Base-by-base conservation (phyloP, 331 rosid species). In the Cydonia oblonga region DNA sequence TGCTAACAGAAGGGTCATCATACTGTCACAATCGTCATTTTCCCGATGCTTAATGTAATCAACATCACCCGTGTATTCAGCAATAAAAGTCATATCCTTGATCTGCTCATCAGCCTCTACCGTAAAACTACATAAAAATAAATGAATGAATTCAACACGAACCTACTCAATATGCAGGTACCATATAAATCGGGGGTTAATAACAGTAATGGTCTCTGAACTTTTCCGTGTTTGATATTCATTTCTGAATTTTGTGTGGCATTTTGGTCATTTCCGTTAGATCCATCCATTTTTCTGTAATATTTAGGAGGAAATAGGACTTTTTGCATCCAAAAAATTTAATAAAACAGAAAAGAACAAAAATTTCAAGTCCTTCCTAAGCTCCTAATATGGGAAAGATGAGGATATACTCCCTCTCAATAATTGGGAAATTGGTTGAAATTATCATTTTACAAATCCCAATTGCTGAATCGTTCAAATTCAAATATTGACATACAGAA, bases 21-120 rank as follows among this genome's bases (percentile, higher is more conserved):
- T 81, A 66, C 97, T 87, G 76, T 91, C 97, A 71, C 96, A 79
- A 51, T 91, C 92, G 35, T 91, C 97, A 60, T 65, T 30, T 76
- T 87, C 90, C 44, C 96, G 82, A 28, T 74, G 81, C 75, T 76
- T 80, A 42, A 89, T 70, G 82, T 77, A 90, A 83, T 91, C 92
- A 74, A 91, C 96, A 62, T 91, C 85, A 5, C 97, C 97, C 6
- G 90, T 76, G 81, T 90, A 90, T 83, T 90, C 96, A 74, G 88
- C 95, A 76, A 90, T 72, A 63, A 90, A 60, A 5, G 96, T 90
- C 89, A 90, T 79, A 80, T 84, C 96, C 89, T 88, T 90, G 68
- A 90, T 84, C 67, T 74, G 88, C 68, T 81, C 87, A 84, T 90
- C 96, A 66, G 96, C 97, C 85, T 87, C 89, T 69, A 88, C 96